These are phyloP conservation scores for Eucalyptus cloeziana DNA, from an alignment of 345 rosid species.

Conservation along the genomic window DNA sequence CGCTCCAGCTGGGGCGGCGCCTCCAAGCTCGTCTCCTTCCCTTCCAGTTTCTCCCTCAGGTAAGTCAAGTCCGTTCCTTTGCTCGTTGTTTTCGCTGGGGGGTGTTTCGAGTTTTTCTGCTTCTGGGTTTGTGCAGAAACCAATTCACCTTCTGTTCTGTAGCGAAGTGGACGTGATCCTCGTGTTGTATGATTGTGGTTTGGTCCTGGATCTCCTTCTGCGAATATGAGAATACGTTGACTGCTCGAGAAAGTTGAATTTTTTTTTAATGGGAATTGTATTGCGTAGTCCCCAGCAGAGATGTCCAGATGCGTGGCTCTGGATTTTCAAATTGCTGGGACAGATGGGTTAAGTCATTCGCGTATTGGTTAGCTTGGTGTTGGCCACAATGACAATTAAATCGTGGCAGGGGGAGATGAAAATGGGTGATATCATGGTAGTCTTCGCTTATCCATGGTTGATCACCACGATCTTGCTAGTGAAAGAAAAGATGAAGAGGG, in stretches of 20 bases:
- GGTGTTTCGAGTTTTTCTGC: background rate
- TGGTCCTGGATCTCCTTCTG: background rate
- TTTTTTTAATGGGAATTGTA: background rate
- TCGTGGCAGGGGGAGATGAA: background rate
- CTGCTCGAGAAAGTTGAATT: background rate
- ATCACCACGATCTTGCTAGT: background rate
- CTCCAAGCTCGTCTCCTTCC: background rate
- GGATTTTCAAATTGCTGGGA: background rate
- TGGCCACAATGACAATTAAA: background rate
- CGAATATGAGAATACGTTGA: background rate
- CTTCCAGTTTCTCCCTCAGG: background rate
- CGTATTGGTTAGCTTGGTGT: background rate
- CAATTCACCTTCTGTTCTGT: background rate
- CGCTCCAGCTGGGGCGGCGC: background rate
- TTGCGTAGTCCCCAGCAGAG: background rate
- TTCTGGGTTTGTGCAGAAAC: background rate
- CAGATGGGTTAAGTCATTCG: background rate
- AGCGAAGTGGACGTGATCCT: background rate
- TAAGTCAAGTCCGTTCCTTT: background rate
- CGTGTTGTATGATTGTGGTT: background rate
- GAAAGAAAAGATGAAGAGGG: background rate
- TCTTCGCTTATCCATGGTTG: background rate
- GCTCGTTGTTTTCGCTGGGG: background rate
- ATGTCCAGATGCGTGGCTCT: background rate
- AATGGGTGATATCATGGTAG: background rate